Conservation (phyloP, 164 flowering plant species). For the Dillenia turbinata region DNA sequence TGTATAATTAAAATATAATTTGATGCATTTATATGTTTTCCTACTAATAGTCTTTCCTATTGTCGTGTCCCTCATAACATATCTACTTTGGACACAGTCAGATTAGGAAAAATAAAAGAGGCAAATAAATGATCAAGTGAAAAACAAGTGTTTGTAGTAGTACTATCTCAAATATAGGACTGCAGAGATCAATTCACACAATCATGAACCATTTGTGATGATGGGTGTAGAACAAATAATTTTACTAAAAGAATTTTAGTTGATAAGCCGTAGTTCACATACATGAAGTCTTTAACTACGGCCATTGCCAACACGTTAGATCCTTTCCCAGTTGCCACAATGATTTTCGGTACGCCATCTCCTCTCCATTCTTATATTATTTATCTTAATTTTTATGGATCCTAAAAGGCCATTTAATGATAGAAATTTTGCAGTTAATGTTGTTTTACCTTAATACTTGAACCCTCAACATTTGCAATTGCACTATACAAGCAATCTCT, state of each 20-base stretch:
- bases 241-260: slow-evolving; percentile 52
- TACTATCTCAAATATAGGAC: too few species aligned
- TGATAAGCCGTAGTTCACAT: slow-evolving; percentile 54
- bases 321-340: slow-evolving; percentile 35
- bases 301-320: slow-evolving; percentile 42
- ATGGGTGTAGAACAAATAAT: too few species aligned
- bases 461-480: slow-evolving; percentile 41
- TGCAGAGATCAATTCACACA: too few species aligned
- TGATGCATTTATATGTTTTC: slow-evolving; percentile 13
- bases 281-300: slow-evolving; percentile 74
- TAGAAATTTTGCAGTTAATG: background rate
- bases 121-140: too few species aligned
- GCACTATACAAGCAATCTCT: slow-evolving; percentile 65
- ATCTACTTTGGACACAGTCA: slow-evolving; percentile 32
- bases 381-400: slow-evolving; percentile 5
- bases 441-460: slow-evolving; percentile 47
- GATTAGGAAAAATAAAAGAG: background rate
- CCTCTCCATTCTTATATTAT: slow-evolving; percentile 57
- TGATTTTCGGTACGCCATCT: slow-evolving; percentile 32
- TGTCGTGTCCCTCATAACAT: slow-evolving; percentile 60
- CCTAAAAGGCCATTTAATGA: background rate
- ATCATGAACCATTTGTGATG: too few species aligned
- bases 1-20: too few species aligned
- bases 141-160: too few species aligned
- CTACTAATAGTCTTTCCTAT: slow-evolving; percentile 75